Evolutionary conservation across 2,329 filamentous ascomycete species (phyloP).

Genomic region (Phoma herbarum): DNA sequence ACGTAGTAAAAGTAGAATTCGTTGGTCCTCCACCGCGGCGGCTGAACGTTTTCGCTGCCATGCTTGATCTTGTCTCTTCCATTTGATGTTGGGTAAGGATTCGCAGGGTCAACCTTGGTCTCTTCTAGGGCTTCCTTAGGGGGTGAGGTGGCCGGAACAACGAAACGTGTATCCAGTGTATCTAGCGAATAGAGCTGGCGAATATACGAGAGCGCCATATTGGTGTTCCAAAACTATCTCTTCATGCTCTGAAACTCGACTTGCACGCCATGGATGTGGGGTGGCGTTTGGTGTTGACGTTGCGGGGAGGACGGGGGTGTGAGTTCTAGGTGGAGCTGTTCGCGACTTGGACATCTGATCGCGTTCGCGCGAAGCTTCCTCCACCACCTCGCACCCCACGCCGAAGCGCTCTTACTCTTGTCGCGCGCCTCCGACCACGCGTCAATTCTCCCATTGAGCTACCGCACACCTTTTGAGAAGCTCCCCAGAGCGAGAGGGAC

Average conservation of each 20-base stretch:
- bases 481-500: constrained; percentile 18
- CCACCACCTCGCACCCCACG: constrained; percentile 33
- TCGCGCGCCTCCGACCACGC: constrained; percentile 29
- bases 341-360: constrained; percentile 16
- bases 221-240: constrained; percentile 28
- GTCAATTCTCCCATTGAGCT: constrained; percentile 30
- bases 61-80: constrained; percentile 33
- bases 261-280: constrained; percentile 13
- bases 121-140: constrained; percentile 54
- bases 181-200: constrained; percentile 69
- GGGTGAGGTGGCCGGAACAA: constrained; percentile 73
- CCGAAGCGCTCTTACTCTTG: constrained; percentile 18
- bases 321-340: constrained; percentile 23
- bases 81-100: constrained; percentile 39
- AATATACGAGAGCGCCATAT: constrained; percentile 57
- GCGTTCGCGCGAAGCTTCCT: constrained; percentile 26
- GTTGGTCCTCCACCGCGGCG: constrained; percentile 82
- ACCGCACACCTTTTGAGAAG: neutral
- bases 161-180: constrained; percentile 76
- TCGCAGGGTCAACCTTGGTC: constrained; percentile 44
- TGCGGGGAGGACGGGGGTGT: constrained; percentile 24
- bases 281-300: constrained; percentile 18
- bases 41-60: constrained; percentile 58
- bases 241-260: constrained; percentile 27
- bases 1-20: constrained; percentile 87